Evolutionary conservation across 2,329 filamentous ascomycete genomes (phyloP).

Genomic region (Aschersonia sp.): DNA sequence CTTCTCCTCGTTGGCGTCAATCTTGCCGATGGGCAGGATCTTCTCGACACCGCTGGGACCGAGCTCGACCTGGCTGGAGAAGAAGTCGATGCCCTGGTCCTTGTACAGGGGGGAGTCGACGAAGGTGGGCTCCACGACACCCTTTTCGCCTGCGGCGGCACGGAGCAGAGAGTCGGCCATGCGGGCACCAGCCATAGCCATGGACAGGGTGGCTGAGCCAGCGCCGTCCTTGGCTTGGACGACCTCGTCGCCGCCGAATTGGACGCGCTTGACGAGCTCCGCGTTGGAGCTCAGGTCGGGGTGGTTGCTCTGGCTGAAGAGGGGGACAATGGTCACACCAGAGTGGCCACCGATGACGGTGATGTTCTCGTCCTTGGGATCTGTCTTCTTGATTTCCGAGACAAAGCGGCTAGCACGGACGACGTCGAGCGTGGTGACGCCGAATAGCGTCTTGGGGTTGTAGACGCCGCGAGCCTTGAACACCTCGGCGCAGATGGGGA

Average conservation of each 20-base stretch:
- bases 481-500: constrained; percentile 92
- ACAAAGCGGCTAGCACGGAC: constrained; percentile 98
- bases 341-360: constrained; percentile 95
- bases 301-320: constrained; percentile 90
- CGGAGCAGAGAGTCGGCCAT: constrained; percentile 86
- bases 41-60: constrained; percentile 93
- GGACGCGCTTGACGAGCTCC: constrained; percentile 81
- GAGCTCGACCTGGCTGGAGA: constrained; percentile 88
- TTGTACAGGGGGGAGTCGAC: constrained; percentile 97
- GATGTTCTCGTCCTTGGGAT: constrained; percentile 88
- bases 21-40: constrained; percentile 74
- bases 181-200: constrained; percentile 86
- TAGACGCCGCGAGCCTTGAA: constrained; percentile 94
- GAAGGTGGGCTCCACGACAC: constrained; percentile 89
- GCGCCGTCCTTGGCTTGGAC: constrained; percentile 98
- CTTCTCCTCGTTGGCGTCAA: constrained; percentile 77
- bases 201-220: constrained; percentile 92
- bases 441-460: constrained; percentile 98
- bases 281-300: constrained; percentile 65
- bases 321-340: constrained; percentile 93
- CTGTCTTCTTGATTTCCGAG: constrained; percentile 78
- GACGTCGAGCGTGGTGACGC: constrained; percentile 97
- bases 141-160: constrained; percentile 85
- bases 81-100: constrained; percentile 96
- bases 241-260: constrained; percentile 98